These are phyloP conservation scores for Monilinia laxa DNA, from an alignment of 2,329 filamentous ascomycete species.

Conservation along the genomic window DNA sequence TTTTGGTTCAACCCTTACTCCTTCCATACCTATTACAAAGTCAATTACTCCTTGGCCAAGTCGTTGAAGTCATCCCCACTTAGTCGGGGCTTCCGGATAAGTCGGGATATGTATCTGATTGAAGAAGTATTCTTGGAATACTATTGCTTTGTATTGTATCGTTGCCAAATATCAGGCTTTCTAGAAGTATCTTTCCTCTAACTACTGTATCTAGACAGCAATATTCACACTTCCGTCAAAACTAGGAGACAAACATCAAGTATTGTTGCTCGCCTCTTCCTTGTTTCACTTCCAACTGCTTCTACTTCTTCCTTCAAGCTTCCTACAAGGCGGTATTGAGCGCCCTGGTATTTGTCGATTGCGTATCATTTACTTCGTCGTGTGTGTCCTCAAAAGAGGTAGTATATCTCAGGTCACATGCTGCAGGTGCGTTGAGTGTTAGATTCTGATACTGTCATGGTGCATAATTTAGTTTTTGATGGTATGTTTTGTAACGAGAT, in stretches of 20 bases:
- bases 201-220: not conserved
- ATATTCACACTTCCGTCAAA: no score
- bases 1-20: not conserved
- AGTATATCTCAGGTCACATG: not conserved
- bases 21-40: not conserved
- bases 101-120: not conserved
- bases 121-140: not conserved
- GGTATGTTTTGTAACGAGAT: not conserved
- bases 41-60: not conserved
- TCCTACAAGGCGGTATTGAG: not conserved
- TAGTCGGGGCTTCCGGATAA: not conserved
- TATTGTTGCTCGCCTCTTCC: not conserved
- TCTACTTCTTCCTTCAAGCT: not conserved
- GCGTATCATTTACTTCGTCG: not conserved
- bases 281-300: not conserved
- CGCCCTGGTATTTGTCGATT: no score
- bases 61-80: not conserved
- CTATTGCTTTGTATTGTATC: not conserved
- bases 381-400: not conserved
- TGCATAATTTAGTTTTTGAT: not conserved
- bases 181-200: not conserved
- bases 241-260: not conserved
- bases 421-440: not conserved
- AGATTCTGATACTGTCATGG: not conserved
- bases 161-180: not conserved